Conservation (phyloP, 441 rosid genomes). For the Kokia cookei region DNA sequence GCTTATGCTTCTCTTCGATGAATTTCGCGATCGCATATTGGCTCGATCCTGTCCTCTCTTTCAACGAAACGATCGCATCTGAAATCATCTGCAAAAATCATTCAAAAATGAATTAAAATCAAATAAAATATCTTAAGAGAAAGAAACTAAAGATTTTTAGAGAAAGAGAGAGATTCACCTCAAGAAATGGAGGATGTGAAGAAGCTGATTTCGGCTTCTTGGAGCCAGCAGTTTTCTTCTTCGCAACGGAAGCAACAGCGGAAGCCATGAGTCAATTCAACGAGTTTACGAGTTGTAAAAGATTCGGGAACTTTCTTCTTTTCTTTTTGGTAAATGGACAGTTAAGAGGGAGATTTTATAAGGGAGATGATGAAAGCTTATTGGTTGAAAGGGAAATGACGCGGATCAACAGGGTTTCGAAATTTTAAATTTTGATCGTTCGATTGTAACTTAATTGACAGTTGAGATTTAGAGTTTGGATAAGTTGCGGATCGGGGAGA, state of each 20-base stretch:
- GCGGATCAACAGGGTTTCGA: not conserved
- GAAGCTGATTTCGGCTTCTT: slow-evolving; percentile 1
- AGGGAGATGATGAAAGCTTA: not conserved
- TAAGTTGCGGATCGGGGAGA: not conserved
- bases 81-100: slow-evolving; percentile 17
- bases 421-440: slow-evolving; percentile 6
- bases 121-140: not conserved
- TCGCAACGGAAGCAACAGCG: slow-evolving; percentile 4
- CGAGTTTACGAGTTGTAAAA: not conserved
- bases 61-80: slow-evolving; percentile 52
- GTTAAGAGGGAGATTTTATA: not conserved
- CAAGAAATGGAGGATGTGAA: slow-evolving; percentile 5
- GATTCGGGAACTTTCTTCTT: not conserved
- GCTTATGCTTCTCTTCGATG: slow-evolving; percentile 55
- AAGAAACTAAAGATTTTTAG: not conserved
- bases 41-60: slow-evolving; percentile 64
- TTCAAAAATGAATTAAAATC: not conserved
- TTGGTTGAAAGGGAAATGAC: slow-evolving; percentile 8
- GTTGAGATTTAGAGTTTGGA: not conserved
- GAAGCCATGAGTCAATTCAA: slow-evolving; percentile 7
- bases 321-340: not conserved
- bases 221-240: slow-evolving; percentile 1
- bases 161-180: not conserved
- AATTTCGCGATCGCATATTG: slow-evolving; percentile 62
- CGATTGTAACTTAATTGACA: not conserved